Base-by-base conservation (phyloP, 2,329 filamentous ascomycete genomes). In the Aspergillus neotritici region DNA sequence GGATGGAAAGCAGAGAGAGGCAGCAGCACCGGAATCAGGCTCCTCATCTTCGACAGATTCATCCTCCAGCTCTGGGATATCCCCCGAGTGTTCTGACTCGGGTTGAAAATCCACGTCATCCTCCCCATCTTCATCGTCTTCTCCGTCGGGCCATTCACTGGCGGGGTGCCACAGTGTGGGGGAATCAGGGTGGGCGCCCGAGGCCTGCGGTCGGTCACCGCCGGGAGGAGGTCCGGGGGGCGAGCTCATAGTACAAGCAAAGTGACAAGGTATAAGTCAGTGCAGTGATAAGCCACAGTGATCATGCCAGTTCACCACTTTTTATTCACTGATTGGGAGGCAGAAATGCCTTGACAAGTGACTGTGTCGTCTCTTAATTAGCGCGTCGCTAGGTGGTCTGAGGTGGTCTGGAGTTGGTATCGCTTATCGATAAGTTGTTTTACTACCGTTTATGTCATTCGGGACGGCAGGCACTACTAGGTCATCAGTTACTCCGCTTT, bases 71-170 rank as follows among this genome's bases (percentile, higher is more conserved):
- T 65, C 60, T 17, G 65, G 61, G 47, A 44, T 56, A 37, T 62
- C 63, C 34, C 60, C 65, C 39, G 55, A 64, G 7, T 41, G 34
- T 46, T 69, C 68, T 44, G 66, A 58, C 35, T 69, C 64, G 21
- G 68, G 64, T 54, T 74, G 64, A 61, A 70, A 74, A 49, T 76
- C 73, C 67, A 75, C 73, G 60, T 75, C 73, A 63, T 77, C 72
- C 64, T 72, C 69, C 9, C 55, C 57, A 30, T 54, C 56, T 15
- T 58, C 55, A 46, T 67, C 64, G 49, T 69, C n/a, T n/a, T n/a
- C n/a, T n/a, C n/a, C 61, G 41, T 69, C 67, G 14, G 63, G 53
- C 63, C 59, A 67, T 47, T 67, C 66, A 41, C 51, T 54, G 12
- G 64, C 59, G 8, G 61, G 57, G 43, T 69, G 67, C 54, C 66